phyloP scores from a whole-genome alignment of 768 basidiomycete genomes.

The Lactarius sp. region DNA sequence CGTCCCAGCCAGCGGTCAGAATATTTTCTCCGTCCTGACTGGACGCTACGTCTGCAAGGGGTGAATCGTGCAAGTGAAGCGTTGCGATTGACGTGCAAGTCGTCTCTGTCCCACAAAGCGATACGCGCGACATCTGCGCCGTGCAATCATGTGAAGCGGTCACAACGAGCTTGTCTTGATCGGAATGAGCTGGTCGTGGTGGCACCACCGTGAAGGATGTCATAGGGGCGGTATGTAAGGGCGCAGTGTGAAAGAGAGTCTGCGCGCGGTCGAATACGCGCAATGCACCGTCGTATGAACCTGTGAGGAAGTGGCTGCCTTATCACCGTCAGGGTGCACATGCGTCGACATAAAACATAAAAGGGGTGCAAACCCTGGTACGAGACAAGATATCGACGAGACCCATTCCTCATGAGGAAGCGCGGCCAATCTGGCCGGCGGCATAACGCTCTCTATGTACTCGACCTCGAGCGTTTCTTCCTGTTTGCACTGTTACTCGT shows the following conservation, averaged over 20 bases:
- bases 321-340: conserved; percentile 11
- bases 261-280: conserved; percentile 71
- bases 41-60: conserved; percentile 66
- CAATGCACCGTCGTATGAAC: conserved; percentile 75
- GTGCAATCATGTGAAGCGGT: conserved; percentile 79
- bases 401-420: conserved; percentile 94
- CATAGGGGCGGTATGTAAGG: conserved; percentile 59
- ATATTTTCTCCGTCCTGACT: conserved; percentile 55
- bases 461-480: conserved; percentile 60
- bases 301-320: conserved; percentile 63
- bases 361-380: conserved; percentile 43
- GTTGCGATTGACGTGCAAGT: conserved; percentile 46
- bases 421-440: conserved; percentile 45
- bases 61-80: conserved; percentile 77
- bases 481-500: conserved; percentile 33
- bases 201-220: conserved; percentile 60
- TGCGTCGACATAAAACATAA: conserved; percentile 9
- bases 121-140: conserved; percentile 47
- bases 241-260: conserved; percentile 44
- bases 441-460: conserved; percentile 26
- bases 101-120: conserved; percentile 17
- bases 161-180: conserved; percentile 44
- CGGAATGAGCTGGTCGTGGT: conserved; percentile 26
- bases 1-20: conserved; percentile 86
- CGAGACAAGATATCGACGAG: conserved; percentile 63